Evolutionary conservation across 805 yeast species (phyloP), one percentile per base, ranked within the genome.

Genomic region (Deakozyma indianensis): DNA sequence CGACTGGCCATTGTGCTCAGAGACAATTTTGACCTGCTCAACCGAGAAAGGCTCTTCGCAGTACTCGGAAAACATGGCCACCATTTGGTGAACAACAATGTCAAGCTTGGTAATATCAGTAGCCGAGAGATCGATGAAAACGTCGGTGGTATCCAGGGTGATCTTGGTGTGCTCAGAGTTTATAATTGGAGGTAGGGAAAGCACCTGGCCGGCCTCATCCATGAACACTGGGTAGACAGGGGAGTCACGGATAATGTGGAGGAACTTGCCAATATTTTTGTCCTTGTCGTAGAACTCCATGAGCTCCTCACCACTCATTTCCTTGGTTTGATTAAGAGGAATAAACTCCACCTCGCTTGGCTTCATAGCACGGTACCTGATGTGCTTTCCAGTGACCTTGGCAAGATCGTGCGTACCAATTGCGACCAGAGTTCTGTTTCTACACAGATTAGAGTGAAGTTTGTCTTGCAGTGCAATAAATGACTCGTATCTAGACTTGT

Each of bases 331-430:
- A 56, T 67, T 68, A 43, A 68, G 58, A 16, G 73, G 71, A 3
- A 47, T 53, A 52, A 62, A 88, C 50, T 74, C 70, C 62, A 92
- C 71, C 41, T 83, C 87, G 53, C 73, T 67, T 48, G 96, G 96
- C 45, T 77, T 70, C 53, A 83, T 68, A 40, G 92, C 96, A 60
- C 81, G 85, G 69, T 86, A 92, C 46, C 85, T 76, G 68, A 92
- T 86, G 24, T 49, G 47, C 48, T 95, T 94, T 23, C 84, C 83
- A 35, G 74, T 62, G 53, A 90, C 67, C 42, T 82, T 76, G 62
- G 85, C 94, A 50, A 81, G 71, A 65, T 92, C 97, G 60, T 92
- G 99, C 45, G 99, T 92, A 57, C 99, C 99, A 74, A 90, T 87
- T 43, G 98, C 97, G 47, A 92, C 98, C 55, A 92, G 74, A 27